phyloP scores from a whole-genome alignment of 495 filamentous ascomycete species.

The Xylaria bambusicola region DNA sequence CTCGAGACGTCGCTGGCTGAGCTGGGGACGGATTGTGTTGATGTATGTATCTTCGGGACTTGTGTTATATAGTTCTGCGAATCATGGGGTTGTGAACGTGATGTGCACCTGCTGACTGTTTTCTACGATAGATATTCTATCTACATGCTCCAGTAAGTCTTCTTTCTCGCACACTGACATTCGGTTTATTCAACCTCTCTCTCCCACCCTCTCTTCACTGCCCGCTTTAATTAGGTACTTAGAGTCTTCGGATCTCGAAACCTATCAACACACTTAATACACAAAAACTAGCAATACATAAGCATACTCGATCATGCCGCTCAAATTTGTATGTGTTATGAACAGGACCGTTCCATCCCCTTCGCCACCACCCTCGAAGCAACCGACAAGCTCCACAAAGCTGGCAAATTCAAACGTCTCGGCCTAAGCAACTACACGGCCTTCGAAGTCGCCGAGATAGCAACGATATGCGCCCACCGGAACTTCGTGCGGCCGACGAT shows the following conservation, averaged over 20 bases:
- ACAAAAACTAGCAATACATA: background rate
- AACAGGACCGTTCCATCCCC: constrained; percentile 62
- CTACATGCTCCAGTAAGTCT: constrained; percentile 65
- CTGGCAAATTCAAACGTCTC: constrained; percentile 76
- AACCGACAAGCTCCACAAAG: constrained; percentile 70
- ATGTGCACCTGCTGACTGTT: too few relatives aligned
- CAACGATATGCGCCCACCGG: constrained; percentile 67
- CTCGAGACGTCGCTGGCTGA: constrained; percentile 68
- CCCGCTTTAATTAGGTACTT: too few relatives aligned
- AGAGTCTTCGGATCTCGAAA: too few relatives aligned
- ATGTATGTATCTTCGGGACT: constrained; percentile 36
- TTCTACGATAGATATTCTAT: constrained; percentile 62
- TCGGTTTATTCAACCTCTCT: too few relatives aligned
- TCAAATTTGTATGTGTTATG: background rate
- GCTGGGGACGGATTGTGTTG: constrained; percentile 69
- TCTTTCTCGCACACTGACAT: too few relatives aligned
- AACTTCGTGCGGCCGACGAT: constrained; percentile 67
- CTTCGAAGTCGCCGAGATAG: constrained; percentile 83
- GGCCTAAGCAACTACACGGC: constrained; percentile 78
- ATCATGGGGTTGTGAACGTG: too few relatives aligned
- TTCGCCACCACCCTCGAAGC: constrained; percentile 71
- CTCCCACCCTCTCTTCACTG: background rate
- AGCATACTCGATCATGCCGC: too few relatives aligned
- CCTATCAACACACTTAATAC: too few relatives aligned
- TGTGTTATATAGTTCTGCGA: too few relatives aligned